Evolutionary conservation across 2,329 filamentous ascomycete species (phyloP), one percentile per base, ranked within the genome.

Genomic region (Monosporascus sp.): DNA sequence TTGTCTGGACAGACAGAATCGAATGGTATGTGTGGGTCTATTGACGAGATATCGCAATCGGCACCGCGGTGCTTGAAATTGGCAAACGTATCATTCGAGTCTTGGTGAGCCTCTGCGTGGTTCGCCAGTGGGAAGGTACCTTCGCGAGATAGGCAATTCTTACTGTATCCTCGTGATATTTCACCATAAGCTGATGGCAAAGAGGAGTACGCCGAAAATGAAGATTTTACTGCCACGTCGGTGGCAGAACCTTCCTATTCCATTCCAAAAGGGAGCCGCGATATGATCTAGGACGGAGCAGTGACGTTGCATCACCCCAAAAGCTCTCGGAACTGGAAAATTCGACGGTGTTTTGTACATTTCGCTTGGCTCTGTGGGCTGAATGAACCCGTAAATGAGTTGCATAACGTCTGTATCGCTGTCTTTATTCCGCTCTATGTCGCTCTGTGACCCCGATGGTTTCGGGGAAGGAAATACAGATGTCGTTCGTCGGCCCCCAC

Each of bases 11-110:
- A 78, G 4, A 74, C 54, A 7, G 55, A 49, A 7, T 59, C 59
- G 15, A 55, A 55, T 3, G 74, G 69, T 14, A 63, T 55, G 51
- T 78, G 73, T 0, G 78, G 65, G 48, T 76, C 72, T 3, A 73
- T 62, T 2, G 74, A 76, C 11, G 74, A 77, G 54, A 78, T 63
- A 45, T 73, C 69, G 62, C 75, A 78, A 18, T 48, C 37, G 7
- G 61, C 61, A 3, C 70, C 68, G 49, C 72, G 70, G 58, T 74
- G 71, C 54, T 73, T 75, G 65, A 75, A 77, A 18, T 57, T 62
- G 20, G 61, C 58, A 50, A 78, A 73, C 2, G 70, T 70, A 57
- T 78, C 74, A 24, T 57, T 54, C 49, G 58, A 38, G 37, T 60
- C 60, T 8, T 35, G 17, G 24, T 58, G 60, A 9, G 51, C 28